Evolutionary conservation across 2,329 filamentous ascomycete genomes (phyloP).

Genomic region (Zopfia rhizophila): DNA sequence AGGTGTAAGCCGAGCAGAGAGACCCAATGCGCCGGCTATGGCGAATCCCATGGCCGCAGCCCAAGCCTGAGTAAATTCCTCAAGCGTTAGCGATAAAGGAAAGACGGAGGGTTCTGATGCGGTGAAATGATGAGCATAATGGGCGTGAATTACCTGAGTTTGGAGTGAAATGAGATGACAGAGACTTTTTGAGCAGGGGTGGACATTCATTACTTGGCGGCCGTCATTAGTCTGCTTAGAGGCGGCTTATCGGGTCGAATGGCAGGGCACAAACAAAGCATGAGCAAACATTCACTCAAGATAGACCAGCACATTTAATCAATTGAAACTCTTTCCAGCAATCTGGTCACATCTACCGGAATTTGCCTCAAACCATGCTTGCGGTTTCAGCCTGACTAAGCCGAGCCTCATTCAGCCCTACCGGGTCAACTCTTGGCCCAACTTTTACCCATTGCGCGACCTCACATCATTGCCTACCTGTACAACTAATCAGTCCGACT

Average conservation of each 20-base stretch:
- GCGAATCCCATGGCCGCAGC: slow-evolving; percentile 52
- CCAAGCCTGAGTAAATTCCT: slow-evolving; percentile 37
- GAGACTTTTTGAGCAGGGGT: slow-evolving; percentile 42
- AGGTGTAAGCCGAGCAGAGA: slow-evolving; percentile 15
- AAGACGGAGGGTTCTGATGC: slow-evolving; percentile 10
- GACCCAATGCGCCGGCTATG: slow-evolving; percentile 34
- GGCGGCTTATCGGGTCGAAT: no score
- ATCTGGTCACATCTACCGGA: no score
- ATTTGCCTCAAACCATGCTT: no score
- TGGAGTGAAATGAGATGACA: slow-evolving; percentile 32
- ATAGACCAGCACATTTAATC: no score
- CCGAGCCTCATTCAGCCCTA: background rate
- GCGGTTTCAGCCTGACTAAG: no score
- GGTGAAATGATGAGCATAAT: slow-evolving; percentile 6
- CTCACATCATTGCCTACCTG: background rate
- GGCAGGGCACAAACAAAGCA: no score
- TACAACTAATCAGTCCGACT: background rate
- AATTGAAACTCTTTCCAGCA: no score
- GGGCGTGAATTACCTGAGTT: slow-evolving; percentile 36
- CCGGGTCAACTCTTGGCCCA: background rate
- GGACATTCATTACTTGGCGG: no score
- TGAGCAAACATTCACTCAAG: no score
- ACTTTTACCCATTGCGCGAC: background rate
- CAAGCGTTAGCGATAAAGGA: slow-evolving; percentile 32
- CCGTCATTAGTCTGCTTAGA: no score